A percentile compares a stretch with the other conserved stretches of the same genome.
Evolutionary conservation across 1,139 yeast species (phyloP).

Genomic region (Saccharomyces hybrid): DNA sequence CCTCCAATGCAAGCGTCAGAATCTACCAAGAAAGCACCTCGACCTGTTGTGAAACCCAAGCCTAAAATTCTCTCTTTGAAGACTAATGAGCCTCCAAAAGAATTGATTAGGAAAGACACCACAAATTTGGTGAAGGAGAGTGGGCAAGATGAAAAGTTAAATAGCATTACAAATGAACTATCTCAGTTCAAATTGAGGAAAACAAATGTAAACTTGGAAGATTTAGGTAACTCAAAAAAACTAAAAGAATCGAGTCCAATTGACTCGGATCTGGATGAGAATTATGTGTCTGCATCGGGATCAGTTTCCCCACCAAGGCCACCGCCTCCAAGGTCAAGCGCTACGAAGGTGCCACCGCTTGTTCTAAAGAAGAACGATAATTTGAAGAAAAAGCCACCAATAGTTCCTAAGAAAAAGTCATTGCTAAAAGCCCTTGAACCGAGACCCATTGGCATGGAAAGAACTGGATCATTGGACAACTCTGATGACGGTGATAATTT

Average conservation of each 20-base stretch:
- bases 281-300: neutral
- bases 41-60: slow-evolving; percentile 26
- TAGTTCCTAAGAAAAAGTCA: slow-evolving; percentile 8
- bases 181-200: slow-evolving; percentile 10
- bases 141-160: neutral
- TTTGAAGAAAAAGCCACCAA: slow-evolving; percentile 12
- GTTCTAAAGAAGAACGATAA: slow-evolving; percentile 18
- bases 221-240: neutral
- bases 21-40: slow-evolving; percentile 10
- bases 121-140: neutral
- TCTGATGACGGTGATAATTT: slow-evolving; percentile 9
- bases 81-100: neutral
- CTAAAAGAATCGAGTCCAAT: neutral
- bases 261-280: neutral
- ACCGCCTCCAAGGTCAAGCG: neutral
- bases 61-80: slow-evolving; percentile 13
- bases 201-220: slow-evolving; percentile 6
- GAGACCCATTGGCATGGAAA: slow-evolving; percentile 4
- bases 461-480: neutral
- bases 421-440: neutral
- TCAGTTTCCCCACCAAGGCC: neutral
- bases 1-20: neutral
- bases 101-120: neutral
- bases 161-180: slow-evolving; percentile 10
- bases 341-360: slow-evolving; percentile 17